Base-by-base conservation (phyloP, 306 rosid species). In the Ochetophila trinervis region DNA sequence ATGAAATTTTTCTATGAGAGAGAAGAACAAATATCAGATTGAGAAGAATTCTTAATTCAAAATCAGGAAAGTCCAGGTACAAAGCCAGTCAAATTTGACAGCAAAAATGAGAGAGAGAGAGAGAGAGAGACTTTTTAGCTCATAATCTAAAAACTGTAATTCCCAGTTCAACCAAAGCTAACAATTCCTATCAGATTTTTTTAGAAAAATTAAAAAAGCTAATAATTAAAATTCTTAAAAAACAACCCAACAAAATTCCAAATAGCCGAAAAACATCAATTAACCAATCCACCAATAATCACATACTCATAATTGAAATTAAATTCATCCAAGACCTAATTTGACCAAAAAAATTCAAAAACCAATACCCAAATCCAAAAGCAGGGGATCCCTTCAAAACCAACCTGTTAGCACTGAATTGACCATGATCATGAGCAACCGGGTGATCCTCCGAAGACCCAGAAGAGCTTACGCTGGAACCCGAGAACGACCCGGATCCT, bases 391-490 rank as follows among this genome's bases (percentile, higher is more conserved):
- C 10, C 66, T 27, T 37, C 4, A 61, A 65, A 68, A 65, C 76
- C 70, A 67, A 89, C 94, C 97, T 93, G 82, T 36, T 50, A 67
- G 34, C 24, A 76, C 37, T 66, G 15, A 74, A 67, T 4, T 82
- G 88, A 45, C 66, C 65, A 4, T 65, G 71, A 20, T 83, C 82
- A 16, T 68, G 85, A 54, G 76, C 79, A 71, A 80, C 57, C 24
- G 64, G 84, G 42, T 83, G 89, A 30, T 89, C 97, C 10, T 90
- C 97, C 5, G 66, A 87, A 4, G 95, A 89, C 36, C 86, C 79
- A 40, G 91, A 82, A 16, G 98, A 93, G 64, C 88, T 93, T 10
- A 78, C 73, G 80, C 94, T 89, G 2, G 98, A 93, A 49, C 80
- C 76, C 27, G 98, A 89, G 4, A 51, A 66, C 4, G 90, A 82